Evolutionary conservation across 768 basidiomycete species (phyloP).

Genomic region (Hericium rajendrae): DNA sequence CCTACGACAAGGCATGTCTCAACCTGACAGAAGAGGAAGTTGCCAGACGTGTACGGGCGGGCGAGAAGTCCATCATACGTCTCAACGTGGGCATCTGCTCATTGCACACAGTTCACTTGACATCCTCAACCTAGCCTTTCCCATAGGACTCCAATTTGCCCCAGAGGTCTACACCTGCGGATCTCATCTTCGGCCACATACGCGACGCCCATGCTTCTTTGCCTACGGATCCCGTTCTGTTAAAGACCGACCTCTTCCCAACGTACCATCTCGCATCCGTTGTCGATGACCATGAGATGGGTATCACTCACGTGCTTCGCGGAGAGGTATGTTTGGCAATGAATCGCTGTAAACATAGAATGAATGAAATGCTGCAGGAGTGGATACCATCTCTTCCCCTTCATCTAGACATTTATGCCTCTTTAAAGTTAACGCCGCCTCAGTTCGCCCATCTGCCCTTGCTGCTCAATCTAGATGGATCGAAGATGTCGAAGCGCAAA

Average conservation of each 20-base stretch:
- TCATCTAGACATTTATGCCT: conserved; percentile 83
- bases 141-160: conserved; percentile 49
- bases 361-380: conserved; percentile 44
- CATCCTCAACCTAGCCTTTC: neutral
- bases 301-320: conserved; percentile 88
- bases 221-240: conserved; percentile 81
- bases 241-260: conserved; percentile 89
- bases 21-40: conserved; percentile 84
- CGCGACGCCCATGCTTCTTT: conserved; percentile 70
- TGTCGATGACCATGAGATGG: conserved; percentile 94
- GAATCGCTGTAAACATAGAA: neutral
- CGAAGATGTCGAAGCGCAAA: conserved; percentile 91
- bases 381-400: conserved; percentile 92
- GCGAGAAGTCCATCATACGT: conserved; percentile 75
- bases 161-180: conserved; percentile 36
- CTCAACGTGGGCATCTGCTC: conserved; percentile 60
- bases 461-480: conserved; percentile 80
- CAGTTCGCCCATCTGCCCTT: conserved; percentile 88
- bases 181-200: conserved; percentile 69
- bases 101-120: neutral
- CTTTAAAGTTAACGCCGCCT: conserved; percentile 61
- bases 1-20: conserved; percentile 85
- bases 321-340: conserved; percentile 57
- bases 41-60: conserved; percentile 57
- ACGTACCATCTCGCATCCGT: conserved; percentile 96